Evolutionary conservation across 331 rosid genomes (phyloP), one percentile per base, ranked within the genome.

Genomic region (Malus hybrid): DNA sequence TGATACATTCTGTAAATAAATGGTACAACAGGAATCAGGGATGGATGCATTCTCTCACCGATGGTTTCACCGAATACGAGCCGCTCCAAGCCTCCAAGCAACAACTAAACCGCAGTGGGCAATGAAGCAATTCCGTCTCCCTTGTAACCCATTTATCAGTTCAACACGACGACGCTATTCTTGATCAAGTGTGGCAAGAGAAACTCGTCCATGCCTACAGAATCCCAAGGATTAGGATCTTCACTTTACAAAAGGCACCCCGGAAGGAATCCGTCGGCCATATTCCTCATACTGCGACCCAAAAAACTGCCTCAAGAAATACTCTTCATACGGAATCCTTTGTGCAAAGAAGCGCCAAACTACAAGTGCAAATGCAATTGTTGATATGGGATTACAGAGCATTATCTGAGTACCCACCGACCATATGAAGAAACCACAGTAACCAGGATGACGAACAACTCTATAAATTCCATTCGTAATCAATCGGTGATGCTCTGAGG

Each of bases 301-400:
- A 22, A 93, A 93, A 81, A 93, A 88, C 76, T 80, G 88, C 72
- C 83, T 87, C 84, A 90, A 70, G 83, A 75, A 86, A 71, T 18
- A 79, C 85, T 93, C 98, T 83, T 93, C 98, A 65, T 89, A 90
- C 2, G 96, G 96, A 74, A 90, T 89, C 44, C 98, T 75, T 50
- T 69, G 69, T 0, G 84, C 77, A 32, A 93, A 93, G 76, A 93
- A 93, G 69, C 55, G 86, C 98, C 95, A 90, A 64, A 89, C 93
- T 33, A 93, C 88, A 44, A 78, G 70, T 10, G 87, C 84, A 81
- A 91, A 93, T 33, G 81, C 93, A 71, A 87, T 20, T 19, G 87
- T 84, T 22, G 96, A 93, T 46, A 93, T 4, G 22, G 98, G 98
- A 81, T 93, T 93, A 78, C 98, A 91, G 11, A 93, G 91, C 98